phyloP scores from a whole-genome alignment of 2,329 filamentous ascomycete genomes.

The Macrophomina pseudophaseolina region DNA sequence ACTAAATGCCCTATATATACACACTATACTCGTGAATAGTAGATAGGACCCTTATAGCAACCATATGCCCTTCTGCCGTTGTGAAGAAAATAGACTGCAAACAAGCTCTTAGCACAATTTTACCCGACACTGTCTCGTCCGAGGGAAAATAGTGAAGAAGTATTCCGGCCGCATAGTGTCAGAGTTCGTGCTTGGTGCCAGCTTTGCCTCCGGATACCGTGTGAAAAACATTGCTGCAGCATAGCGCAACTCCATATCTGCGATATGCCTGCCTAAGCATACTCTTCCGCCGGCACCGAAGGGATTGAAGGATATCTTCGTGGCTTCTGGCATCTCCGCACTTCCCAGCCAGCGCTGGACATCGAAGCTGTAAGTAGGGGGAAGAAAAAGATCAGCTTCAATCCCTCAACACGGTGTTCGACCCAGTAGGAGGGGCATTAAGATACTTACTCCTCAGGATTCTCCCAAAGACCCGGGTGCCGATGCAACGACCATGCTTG shows the following conservation, averaged over 20 bases:
- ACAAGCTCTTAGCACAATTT: too few relatives aligned
- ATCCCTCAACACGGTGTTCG: background rate
- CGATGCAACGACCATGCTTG: slow-evolving; percentile 48
- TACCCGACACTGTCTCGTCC: too few relatives aligned
- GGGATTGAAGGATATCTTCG: slow-evolving; percentile 65
- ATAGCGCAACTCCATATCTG: slow-evolving; percentile 61
- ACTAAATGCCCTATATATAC: too few relatives aligned
- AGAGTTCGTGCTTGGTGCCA: slow-evolving; percentile 39
- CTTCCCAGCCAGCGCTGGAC: slow-evolving; percentile 38
- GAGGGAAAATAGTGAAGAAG: slow-evolving; percentile 39
- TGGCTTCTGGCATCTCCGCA: slow-evolving; percentile 33
- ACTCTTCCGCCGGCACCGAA: slow-evolving; percentile 72
- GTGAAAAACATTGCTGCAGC: slow-evolving; percentile 59
- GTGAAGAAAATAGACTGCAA: too few relatives aligned
- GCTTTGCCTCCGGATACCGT: slow-evolving; percentile 43
- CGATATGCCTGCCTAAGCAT: slow-evolving; percentile 73
- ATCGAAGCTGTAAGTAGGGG: slow-evolving; percentile 36
- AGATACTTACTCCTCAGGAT: slow-evolving; percentile 3
- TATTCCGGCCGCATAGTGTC: slow-evolving; percentile 51
- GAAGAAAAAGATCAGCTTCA: background rate
- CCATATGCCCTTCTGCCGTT: too few relatives aligned
- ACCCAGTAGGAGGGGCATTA: background rate
- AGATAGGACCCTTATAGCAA: too few relatives aligned
- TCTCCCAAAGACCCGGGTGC: slow-evolving; percentile 29
- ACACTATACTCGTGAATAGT: too few relatives aligned